Evolutionary conservation across 2,329 filamentous ascomycete species (phyloP).

Genomic region (Corniculantispora saksenae): DNA sequence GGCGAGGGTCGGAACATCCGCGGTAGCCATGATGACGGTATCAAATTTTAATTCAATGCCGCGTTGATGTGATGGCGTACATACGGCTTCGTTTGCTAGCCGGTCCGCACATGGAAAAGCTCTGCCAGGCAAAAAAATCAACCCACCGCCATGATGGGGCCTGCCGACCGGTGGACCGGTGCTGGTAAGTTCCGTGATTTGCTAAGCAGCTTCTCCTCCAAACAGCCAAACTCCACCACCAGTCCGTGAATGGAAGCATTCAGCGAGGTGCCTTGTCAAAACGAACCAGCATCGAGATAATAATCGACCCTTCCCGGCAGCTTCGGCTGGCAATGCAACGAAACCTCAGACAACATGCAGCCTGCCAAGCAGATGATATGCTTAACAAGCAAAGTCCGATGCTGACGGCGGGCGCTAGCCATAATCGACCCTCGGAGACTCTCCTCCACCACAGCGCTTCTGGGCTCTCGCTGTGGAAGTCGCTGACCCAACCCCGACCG

Average conservation of each 20-base stretch:
- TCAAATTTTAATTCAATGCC: neutral
- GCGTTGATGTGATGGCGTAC: neutral
- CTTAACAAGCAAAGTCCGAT: neutral
- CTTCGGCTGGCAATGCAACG: neutral
- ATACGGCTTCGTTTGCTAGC: constrained; percentile 1
- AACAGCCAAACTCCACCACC: neutral
- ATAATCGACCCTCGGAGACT: neutral
- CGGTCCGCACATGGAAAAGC: constrained; percentile 7
- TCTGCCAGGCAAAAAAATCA: constrained; percentile 2
- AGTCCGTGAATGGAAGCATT: neutral
- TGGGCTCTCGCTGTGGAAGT: neutral
- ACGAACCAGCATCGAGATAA: neutral
- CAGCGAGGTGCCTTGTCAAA: neutral
- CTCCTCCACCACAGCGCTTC: neutral
- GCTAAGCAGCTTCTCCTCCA: neutral
- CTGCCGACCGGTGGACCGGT: neutral
- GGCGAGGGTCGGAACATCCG: constrained; percentile 55
- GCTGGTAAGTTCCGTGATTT: constrained; percentile 15
- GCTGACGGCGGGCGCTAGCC: neutral
- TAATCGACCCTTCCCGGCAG: neutral
- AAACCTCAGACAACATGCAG: neutral
- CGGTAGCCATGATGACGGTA: constrained; percentile 33
- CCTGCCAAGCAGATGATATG: neutral
- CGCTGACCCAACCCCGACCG: neutral
- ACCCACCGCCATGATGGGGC: constrained; percentile 12